A percentile compares a stretch with the other conserved stretches of the same genome.
Conservation (phyloP, 352 stramenopile species). For the Pythium aristosporum region DNA sequence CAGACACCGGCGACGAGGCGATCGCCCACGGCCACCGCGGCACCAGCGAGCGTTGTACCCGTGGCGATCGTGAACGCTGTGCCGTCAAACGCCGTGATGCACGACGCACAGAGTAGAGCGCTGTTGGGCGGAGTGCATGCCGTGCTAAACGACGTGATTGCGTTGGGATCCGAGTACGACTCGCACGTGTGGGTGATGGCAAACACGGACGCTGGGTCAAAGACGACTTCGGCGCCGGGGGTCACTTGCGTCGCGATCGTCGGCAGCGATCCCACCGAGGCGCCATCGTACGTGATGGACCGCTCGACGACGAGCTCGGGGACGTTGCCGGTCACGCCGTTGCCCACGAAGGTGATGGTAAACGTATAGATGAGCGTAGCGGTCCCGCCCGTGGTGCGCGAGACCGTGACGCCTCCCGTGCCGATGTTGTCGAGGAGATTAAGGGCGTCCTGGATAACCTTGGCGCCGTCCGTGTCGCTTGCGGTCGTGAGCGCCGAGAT, state of each 20-base stretch:
- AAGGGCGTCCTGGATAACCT: conserved; percentile 32
- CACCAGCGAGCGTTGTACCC: conserved; percentile 41
- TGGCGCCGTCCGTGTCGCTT: conserved; percentile 22
- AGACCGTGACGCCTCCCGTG: conserved; percentile 33
- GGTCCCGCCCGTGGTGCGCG: conserved; percentile 16
- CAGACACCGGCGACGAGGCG: conserved; percentile 57
- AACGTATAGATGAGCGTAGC: conserved; percentile 75
- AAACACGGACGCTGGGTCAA: conserved; percentile 43
- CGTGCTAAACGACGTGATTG: conserved; percentile 50
- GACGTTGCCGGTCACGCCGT: conserved; percentile 85
- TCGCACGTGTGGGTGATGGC: conserved; percentile 70
- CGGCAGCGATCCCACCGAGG: conserved; percentile 28
- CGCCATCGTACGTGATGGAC: conserved; percentile 34
- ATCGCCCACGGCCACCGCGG: conserved; percentile 16
- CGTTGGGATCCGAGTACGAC: conserved; percentile 80
- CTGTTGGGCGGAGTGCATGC: conserved; percentile 41
- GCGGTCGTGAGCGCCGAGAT: conserved; percentile 35
- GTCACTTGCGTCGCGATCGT: conserved; percentile 37
- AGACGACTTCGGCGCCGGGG: conserved; percentile 47
- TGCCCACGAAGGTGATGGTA: conserved; percentile 84
- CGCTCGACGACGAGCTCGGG: conserved; percentile 59
- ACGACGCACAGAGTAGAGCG: conserved; percentile 47
- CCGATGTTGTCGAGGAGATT: conserved; percentile 60
- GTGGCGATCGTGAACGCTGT: conserved; percentile 41
- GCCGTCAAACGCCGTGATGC: conserved; percentile 66